Evolutionary conservation across 2,329 filamentous ascomycete species (phyloP), one percentile per base, ranked within the genome.

Genomic region (Aquanectria penicillioides): DNA sequence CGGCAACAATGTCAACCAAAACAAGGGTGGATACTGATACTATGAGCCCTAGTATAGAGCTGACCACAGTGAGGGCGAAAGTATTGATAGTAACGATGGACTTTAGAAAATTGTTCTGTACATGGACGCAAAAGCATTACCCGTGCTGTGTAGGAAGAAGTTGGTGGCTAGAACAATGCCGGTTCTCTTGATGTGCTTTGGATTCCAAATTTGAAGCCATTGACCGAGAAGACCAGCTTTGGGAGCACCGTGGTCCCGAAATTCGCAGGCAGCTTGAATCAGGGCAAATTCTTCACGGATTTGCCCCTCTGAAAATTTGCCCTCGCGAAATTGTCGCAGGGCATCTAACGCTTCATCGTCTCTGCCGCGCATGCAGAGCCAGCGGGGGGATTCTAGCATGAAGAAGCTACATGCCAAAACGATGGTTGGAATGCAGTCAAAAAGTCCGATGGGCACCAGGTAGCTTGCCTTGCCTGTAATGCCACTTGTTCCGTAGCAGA

Each of bases 361-460:
- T 10, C 70, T 65, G 18, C 63, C 67, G 26, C 65, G 53, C 10
- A 37, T 38, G 2, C 73, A 57, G 2, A 75, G 69, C 74, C 74
- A 75, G 2, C 67, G 63, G 6, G 71, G 69, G n/a, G 63, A 69
- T 65, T 73, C 60, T 12, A 58, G 61, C 12, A 63, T 60, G 44
- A 58, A 66, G 37, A 61, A 71, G 31, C 70, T 64, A 8, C 56
- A 38, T 17, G 38, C 44, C 2, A 69, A 44, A 8, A 77, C 59
- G 18, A 75, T 68, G 11, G 59, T 48, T 4, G 74, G 73, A 5
- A 77, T 64, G 29, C 73, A 57, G 38, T 71, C 75, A 64, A 76
- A 77, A 1, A 76, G 58, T 0, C 74, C 73, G 5, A 73, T 66
- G 0, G 74, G 75, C 23, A 78, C 74, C 6, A 65, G 58, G 66